phyloP scores from a whole-genome alignment of 179 eudicot genomes.

The Beta corolliflora region DNA sequence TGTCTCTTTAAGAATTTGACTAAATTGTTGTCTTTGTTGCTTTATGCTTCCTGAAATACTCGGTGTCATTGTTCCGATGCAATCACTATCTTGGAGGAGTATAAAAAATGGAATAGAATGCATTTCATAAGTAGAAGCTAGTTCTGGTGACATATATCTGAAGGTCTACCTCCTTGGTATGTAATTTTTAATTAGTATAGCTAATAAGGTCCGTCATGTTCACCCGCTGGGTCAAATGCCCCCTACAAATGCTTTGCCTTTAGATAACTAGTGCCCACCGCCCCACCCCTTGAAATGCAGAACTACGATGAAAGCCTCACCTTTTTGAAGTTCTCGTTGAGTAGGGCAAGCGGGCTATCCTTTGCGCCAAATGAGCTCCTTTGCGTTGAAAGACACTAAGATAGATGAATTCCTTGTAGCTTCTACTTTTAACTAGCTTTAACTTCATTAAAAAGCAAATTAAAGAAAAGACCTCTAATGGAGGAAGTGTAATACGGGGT shows the following conservation, averaged over 20 bases:
- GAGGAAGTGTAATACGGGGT: background rate
- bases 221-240: background rate
- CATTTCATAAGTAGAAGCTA: background rate
- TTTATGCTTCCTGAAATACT: too few relatives aligned
- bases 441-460: too few relatives aligned
- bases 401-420: background rate
- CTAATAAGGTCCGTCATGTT: background rate
- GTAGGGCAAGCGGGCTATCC: background rate
- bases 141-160: background rate
- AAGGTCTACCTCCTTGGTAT: background rate
- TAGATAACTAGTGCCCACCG: background rate
- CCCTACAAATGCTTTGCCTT: background rate
- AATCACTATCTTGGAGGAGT: background rate
- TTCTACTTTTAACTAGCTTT: background rate
- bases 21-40: background rate
- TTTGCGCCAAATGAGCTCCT: background rate
- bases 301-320: background rate
- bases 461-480: background rate
- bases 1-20: background rate
- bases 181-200: background rate
- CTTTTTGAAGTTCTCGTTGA: background rate
- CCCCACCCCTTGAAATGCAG: background rate
- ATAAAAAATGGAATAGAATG: background rate
- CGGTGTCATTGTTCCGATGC: background rate
- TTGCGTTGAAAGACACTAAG: background rate